Conservation (phyloP, 1,139 yeast species). For the Yamadazyma siamensis region DNA sequence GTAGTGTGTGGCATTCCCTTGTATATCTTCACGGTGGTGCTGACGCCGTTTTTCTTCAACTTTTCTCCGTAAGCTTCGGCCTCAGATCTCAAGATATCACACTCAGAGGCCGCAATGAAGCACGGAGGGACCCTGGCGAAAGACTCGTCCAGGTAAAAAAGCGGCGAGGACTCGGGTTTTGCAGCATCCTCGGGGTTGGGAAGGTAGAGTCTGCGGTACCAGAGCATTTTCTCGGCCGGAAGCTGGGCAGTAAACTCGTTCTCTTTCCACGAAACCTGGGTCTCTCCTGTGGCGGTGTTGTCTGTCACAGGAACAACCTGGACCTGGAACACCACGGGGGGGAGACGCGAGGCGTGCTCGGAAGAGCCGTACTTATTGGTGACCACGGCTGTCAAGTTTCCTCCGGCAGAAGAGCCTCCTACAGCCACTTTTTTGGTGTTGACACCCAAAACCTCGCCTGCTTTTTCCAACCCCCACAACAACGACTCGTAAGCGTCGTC, state of each 20-base stretch:
- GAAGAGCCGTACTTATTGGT: constrained; percentile 36
- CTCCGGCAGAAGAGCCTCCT: constrained; percentile 52
- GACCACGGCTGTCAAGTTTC: constrained; percentile 41
- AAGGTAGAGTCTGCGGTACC: constrained; percentile 45
- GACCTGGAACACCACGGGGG: constrained; percentile 39
- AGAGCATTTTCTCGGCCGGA: constrained; percentile 48
- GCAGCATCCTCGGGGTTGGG: constrained; percentile 32
- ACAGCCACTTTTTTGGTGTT: constrained; percentile 34
- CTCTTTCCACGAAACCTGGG: constrained; percentile 38
- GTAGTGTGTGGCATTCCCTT: constrained; percentile 48
- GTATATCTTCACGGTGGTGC: constrained; percentile 30
- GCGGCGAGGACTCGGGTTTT: constrained; percentile 45
- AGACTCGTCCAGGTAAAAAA: constrained; percentile 38
- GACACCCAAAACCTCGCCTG: constrained; percentile 20
- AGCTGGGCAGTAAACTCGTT: constrained; percentile 42
- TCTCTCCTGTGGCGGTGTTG: constrained; percentile 39
- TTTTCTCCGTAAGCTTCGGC: constrained; percentile 43
- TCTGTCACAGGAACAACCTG: constrained; percentile 50
- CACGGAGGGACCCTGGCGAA: constrained; percentile 41
- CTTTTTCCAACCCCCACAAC: constrained; percentile 19
- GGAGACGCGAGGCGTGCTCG: constrained; percentile 20
- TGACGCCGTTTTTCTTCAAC: constrained; percentile 35
- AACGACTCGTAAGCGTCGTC: constrained; percentile 42
- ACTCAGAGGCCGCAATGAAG: constrained; percentile 40
- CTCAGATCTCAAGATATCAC: constrained; percentile 46